Evolutionary conservation across 495 filamentous ascomycete genomes (phyloP), one percentile per base, ranked within the genome.

Genomic region (Penicillium longicatenatum): DNA sequence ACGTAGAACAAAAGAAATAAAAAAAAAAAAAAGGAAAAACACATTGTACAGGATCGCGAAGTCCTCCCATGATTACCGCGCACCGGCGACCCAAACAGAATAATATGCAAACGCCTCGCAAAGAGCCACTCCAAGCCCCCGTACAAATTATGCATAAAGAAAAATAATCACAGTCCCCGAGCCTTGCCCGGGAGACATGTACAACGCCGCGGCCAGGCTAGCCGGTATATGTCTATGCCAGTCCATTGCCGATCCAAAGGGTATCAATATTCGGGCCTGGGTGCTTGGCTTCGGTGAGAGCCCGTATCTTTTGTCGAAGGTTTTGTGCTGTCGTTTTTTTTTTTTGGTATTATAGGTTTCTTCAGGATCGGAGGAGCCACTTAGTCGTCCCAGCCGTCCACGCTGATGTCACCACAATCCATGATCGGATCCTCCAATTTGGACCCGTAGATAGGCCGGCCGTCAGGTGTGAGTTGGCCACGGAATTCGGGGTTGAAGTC

Each of bases 401-500:
- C 70, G 48, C 70, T 68, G 21, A 72, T 51, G 30, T 75, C 73
- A 26, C 73, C 69, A 49, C 70, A 63, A 47, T 74, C 68, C 2
- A 67, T 59, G 6, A 76, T 70, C 17, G 64, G 48, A 44, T 77
- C 76, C 42, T 79, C 75, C 16, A 76, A 58, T 46, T 75, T 78
- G 6, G 71, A 71, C 6, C 69, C 70, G 20, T 71, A 72, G 43
- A 78, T 73, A 0, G 77, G 77, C 29, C 75, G 73, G 11, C 77
- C 77, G 24, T 78, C 75, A 0, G 69, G 64, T 6, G 75, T 76
- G 7, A 80, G 61, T 52, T 78, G 75, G 8, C 77, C 77, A 21
- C 77, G 75, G 66, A 77, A 80, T 7, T 80, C 76, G 1, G 76
- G 75, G 46, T 77, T 68, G 45, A 70, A 80, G 51, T 77, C 75